Percentiles rank a stretch among this genome's conserved stretches.
These are phyloP conservation scores for Funneliformis mosseae DNA, from an alignment of 192 early-diverging fungal species.

Conservation along the genomic window DNA sequence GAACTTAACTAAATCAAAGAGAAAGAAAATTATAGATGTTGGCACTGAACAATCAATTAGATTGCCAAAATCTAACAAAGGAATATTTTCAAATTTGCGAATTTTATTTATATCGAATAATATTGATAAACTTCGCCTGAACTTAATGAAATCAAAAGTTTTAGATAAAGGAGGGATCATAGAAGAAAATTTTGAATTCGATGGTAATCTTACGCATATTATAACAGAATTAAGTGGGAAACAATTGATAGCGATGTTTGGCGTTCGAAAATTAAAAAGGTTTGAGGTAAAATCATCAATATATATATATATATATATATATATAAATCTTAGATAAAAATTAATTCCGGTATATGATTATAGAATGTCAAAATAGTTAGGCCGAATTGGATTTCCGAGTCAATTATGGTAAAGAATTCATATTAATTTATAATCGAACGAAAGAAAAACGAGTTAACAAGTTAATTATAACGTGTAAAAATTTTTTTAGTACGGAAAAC, in stretches of 20 bases:
- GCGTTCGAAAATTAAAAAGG: background rate
- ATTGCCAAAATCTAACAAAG: background rate
- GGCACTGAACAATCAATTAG: background rate
- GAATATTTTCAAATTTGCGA: conserved; percentile 1
- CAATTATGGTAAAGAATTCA: background rate
- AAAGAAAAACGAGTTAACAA: no score
- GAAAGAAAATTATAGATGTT: background rate
- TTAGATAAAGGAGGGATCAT: background rate
- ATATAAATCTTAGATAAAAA: background rate
- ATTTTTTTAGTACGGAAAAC: background rate
- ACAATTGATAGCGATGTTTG: background rate
- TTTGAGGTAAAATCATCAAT: background rate
- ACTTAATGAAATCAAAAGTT: conserved; percentile 16
- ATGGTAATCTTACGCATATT: background rate
- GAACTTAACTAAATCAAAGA: background rate
- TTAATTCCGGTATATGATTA: background rate
- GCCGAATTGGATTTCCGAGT: background rate
- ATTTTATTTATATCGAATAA: conserved; percentile 16
- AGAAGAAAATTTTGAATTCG: background rate
- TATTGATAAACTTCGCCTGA: conserved; percentile 9
- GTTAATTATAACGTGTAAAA: background rate
- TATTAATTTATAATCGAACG: no score
- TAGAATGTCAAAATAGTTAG: background rate
- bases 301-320: background rate
- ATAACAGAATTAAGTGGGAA: background rate